Conservation (phyloP, 2,329 filamentous ascomycete genomes). For the Colletotrichum chrysophilum region DNA sequence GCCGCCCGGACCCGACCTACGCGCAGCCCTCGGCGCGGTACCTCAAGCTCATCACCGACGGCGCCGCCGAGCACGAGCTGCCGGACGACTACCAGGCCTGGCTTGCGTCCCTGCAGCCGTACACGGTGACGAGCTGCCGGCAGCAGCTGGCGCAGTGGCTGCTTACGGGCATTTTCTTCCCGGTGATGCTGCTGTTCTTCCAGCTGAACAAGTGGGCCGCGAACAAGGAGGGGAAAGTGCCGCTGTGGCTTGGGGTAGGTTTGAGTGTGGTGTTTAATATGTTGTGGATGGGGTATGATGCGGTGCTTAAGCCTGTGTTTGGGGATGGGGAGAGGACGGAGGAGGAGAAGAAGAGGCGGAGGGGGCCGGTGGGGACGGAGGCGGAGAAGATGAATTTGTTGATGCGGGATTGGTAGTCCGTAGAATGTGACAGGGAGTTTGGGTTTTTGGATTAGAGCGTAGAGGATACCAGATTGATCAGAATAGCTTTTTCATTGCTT, state of each 20-base stretch:
- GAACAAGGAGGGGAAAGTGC: conserved; percentile 70
- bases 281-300: conserved; percentile 52
- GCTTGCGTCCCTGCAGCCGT: conserved; percentile 71
- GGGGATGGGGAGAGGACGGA: conserved; percentile 82
- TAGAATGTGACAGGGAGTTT: too few species aligned
- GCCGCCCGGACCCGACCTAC: conserved; percentile 71
- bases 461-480: neutral
- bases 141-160: conserved; percentile 75
- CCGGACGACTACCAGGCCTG: conserved; percentile 80
- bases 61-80: conserved; percentile 80
- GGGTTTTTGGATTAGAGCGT: neutral
- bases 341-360: conserved; percentile 24
- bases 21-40: conserved; percentile 87
- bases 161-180: conserved; percentile 42
- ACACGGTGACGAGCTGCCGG: conserved; percentile 68
- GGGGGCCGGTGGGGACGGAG: too few species aligned
- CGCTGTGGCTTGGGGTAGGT: conserved; percentile 69
- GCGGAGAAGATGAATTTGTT: conserved; percentile 24
- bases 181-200: conserved; percentile 27
- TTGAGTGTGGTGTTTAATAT: conserved; percentile 53
- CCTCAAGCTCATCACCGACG: conserved; percentile 77
- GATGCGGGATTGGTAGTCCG: neutral
- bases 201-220: conserved; percentile 51
- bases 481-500: neutral
- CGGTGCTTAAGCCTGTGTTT: conserved; percentile 64